Conservation (phyloP, 202 grass and related monocot genomes). For the Eragrostis tef region DNA sequence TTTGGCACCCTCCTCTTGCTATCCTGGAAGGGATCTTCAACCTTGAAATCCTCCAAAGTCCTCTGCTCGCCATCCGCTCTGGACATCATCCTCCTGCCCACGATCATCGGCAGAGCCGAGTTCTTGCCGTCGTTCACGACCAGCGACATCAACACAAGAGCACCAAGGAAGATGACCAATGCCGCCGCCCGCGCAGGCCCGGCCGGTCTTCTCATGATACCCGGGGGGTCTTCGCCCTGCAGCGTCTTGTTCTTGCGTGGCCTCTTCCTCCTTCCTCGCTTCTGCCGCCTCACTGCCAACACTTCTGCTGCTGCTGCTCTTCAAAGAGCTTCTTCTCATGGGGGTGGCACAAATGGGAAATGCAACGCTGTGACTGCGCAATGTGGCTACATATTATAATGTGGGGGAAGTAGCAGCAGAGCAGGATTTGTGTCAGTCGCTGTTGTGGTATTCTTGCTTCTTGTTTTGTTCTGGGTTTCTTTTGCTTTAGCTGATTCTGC, state of each 20-base stretch:
- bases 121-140: conserved; percentile 27
- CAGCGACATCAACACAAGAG: conserved; percentile 52
- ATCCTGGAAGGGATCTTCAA: conserved; percentile 58
- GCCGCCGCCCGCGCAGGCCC: conserved; percentile 41
- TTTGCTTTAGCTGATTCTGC: conserved; percentile 69
- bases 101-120: conserved; percentile 32
- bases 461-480: conserved; percentile 72
- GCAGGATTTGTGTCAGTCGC: conserved; percentile 59
- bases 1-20: conserved; percentile 89
- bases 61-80: background rate
- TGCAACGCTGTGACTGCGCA: conserved; percentile 33
- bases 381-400: conserved; percentile 64
- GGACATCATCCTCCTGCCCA: conserved; percentile 53
- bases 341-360: conserved; percentile 47
- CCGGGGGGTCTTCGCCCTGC: background rate
- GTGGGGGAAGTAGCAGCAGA: conserved; percentile 54
- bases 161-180: conserved; percentile 44
- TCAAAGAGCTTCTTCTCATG: conserved; percentile 44
- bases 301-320: conserved; percentile 25
- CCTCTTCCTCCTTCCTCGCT: conserved; percentile 20
- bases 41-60: conserved; percentile 44
- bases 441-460: conserved; percentile 65
- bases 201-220: conserved; percentile 49
- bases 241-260: conserved; percentile 19
- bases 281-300: conserved; percentile 13